phyloP scores from a whole-genome alignment of 2,329 filamentous ascomycete genomes.

The Didymella sp. region DNA sequence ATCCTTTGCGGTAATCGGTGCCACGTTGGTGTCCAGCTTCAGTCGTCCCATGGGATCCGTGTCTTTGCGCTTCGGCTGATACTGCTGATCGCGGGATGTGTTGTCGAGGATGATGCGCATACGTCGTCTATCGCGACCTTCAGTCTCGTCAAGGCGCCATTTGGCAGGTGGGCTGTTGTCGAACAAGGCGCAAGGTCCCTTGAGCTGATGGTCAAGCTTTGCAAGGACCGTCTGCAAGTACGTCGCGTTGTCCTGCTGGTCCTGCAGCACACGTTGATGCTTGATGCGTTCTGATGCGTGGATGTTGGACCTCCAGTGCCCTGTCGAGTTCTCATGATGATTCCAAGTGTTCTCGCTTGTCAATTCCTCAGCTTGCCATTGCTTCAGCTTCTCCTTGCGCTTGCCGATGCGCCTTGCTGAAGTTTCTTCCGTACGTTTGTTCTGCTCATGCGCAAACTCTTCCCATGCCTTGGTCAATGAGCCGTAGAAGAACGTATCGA shows the following conservation, averaged over 20 bases:
- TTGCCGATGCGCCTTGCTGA: conserved; percentile 73
- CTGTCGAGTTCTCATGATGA: conserved; percentile 85
- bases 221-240: conserved; percentile 79
- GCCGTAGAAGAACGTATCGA: conserved; percentile 84
- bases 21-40: conserved; percentile 56
- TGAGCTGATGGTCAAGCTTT: conserved; percentile 79
- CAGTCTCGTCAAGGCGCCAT: conserved; percentile 95
- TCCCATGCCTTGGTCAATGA: conserved; percentile 86
- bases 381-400: conserved; percentile 80
- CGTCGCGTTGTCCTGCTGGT: conserved; percentile 86
- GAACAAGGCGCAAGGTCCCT: conserved; percentile 81
- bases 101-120: conserved; percentile 83
- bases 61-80: conserved; percentile 83
- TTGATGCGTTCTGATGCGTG: conserved; percentile 91
- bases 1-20: conserved; percentile 39
- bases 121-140: conserved; percentile 94
- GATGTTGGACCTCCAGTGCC: conserved; percentile 94
- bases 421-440: conserved; percentile 78
- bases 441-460: conserved; percentile 82
- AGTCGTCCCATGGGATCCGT: conserved; percentile 60
- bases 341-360: conserved; percentile 74
- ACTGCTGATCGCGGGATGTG: conserved; percentile 69
- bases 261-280: conserved; percentile 85
- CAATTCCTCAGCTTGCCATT: conserved; percentile 76
- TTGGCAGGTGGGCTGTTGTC: conserved; percentile 69